Evolutionary conservation across 2,329 filamentous ascomycete species (phyloP), one percentile per base, ranked within the genome.

Genomic region (Immersiporthe knoxdaviesiana): DNA sequence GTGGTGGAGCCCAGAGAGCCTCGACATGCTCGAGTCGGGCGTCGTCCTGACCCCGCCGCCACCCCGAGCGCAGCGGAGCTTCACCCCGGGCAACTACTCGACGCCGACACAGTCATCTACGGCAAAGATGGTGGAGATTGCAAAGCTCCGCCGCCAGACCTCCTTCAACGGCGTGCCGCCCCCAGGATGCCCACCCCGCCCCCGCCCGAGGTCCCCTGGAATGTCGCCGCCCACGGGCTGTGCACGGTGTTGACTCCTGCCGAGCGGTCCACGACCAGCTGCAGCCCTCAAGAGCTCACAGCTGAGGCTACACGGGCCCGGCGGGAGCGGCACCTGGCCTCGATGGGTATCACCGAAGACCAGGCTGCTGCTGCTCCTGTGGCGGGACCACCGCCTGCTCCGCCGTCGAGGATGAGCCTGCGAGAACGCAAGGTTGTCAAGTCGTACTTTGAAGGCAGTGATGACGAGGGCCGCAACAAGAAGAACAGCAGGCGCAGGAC

Each of bases 61-160:
- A 67, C 80, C 81, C 11, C 85, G 81, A 74, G 90, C 88, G 74
- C 79, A 84, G 18, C 87, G 88, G 37, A 82, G 81, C 70, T 83
- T 84, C 18, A 86, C 86, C 30, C 78, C 84, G 11, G 90, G 92
- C 1, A 94, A 92, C 1, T 97, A 94, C 79, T 93, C 89, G 2
- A 93, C 94, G 1, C 93, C 94, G 0, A 98, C 95, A 0, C 92
- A 95, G 71, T 92, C 95, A 0, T 98, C 93, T 56, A 89, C 90
- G 1, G 93, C 93, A 32, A 97, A 93, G 79, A 90, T 93, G 14
- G 85, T 92, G 0, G 87, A 91, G 60, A 87, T 90, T 1, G 82
- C 89, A 11, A 91, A 88, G 71, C 82, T 92, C 72, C 86, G 88
- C 56, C 85, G 90, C 37, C 91, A 85, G 72, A 79, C 89, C 37